Conservation (phyloP, 768 basidiomycete species). For the Trametes villosa region DNA sequence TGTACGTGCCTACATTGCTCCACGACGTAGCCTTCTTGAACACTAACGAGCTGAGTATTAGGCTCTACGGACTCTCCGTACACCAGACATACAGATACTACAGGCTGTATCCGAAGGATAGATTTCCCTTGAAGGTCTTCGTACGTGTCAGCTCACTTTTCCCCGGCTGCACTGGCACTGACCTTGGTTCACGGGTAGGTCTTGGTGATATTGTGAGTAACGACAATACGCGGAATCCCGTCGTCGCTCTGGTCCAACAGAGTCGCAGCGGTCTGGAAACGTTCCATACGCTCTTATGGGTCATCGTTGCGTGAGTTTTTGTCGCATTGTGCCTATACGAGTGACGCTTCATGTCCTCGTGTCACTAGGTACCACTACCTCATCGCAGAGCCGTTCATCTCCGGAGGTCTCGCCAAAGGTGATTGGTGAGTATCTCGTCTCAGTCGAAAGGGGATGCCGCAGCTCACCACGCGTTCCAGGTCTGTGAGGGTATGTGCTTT, state of each 20-base stretch:
- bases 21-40: not conserved
- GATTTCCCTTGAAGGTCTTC: not conserved
- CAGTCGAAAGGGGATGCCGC: not conserved
- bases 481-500: not conserved
- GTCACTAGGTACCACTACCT: not conserved
- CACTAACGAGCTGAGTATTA: not conserved
- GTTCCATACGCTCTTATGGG: not conserved
- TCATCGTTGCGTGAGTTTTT: not conserved
- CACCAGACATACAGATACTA: not conserved
- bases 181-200: not conserved
- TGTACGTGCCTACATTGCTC: not conserved
- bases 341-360: not conserved
- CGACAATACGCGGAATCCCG: too few relatives aligned
- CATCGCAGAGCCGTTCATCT: not conserved
- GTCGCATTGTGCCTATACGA: too few relatives aligned
- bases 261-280: too few relatives aligned
- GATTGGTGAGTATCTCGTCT: not conserved
- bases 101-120: not conserved
- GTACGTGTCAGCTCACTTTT: not conserved
- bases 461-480: not conserved
- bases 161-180: too few relatives aligned
- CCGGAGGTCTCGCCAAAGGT: not conserved
- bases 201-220: not conserved
- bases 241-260: too few relatives aligned
- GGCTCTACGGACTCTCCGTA: not conserved